Conservation (phyloP, 495 filamentous ascomycete genomes). For the Talaromyces wortmannii region DNA sequence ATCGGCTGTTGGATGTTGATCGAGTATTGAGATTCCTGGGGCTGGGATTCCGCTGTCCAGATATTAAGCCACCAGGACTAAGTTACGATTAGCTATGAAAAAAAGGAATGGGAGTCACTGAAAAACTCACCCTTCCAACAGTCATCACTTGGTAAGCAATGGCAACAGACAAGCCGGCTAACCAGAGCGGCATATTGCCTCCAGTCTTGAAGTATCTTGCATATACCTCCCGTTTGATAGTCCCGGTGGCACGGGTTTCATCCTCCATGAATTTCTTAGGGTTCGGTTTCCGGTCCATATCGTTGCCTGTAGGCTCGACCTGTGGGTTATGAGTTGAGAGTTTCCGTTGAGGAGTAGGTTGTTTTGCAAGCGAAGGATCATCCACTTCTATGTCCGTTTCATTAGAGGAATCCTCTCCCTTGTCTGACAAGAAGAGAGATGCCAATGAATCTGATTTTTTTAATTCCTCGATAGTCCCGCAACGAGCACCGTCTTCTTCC, state of each 20-base stretch:
- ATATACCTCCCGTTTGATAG: conserved; percentile 58
- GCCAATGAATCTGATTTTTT: not conserved
- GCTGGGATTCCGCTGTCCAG: conserved; percentile 48
- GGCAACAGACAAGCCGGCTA: conserved; percentile 41
- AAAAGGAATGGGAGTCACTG: conserved; percentile 18
- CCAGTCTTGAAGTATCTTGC: conserved; percentile 54
- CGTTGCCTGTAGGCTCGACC: not conserved
- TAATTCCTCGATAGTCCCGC: conserved; percentile 52
- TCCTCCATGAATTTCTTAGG: conserved; percentile 70
- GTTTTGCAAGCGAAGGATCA: no score
- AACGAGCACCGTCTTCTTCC: conserved; percentile 50
- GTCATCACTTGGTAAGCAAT: conserved; percentile 32
- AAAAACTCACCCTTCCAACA: conserved; percentile 31
- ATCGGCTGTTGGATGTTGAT: not conserved
- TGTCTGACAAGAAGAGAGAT: not conserved
- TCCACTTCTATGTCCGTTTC: no score
- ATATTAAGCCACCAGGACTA: conserved; percentile 64
- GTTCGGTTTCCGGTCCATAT: conserved; percentile 8
- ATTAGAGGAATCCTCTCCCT: no score
- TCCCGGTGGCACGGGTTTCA: conserved; percentile 60
- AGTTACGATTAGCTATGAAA: not conserved
- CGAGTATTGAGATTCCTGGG: conserved; percentile 6
- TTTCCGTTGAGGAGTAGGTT: no score
- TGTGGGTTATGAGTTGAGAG: no score
- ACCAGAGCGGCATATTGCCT: conserved; percentile 60